Evolutionary conservation across 352 stramenopile genomes (phyloP), one percentile per base, ranked within the genome.

Genomic region (Pythium insidiosum): DNA sequence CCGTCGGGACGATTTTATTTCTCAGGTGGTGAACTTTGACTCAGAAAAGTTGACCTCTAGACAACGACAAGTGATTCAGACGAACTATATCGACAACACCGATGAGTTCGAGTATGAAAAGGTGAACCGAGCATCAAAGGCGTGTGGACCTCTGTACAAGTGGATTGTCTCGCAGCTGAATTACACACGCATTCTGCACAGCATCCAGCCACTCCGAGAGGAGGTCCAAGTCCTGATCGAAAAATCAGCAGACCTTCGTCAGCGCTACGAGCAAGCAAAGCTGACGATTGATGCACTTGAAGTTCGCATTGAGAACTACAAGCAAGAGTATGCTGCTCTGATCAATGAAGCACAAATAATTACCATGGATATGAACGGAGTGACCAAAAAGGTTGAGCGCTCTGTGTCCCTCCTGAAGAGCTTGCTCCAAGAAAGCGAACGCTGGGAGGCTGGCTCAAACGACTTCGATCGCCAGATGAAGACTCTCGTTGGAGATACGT

Each of bases 161-260:
- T 99, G 97, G 97, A 91, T 98, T 35, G 74, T 95, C 24, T 99
- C 92, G 41, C 96, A 99, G 66, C 81, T 99, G 9, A 96, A 95
- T 53, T 99, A 99, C 68, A 97, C 93, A 13, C 83, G 84, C 20
- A 99, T 99, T 53, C 83, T 99, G 48, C 96, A 98, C 64, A 95
- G 90, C 38, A 98, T 99, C 48, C 90, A 99, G 69, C 97, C 97
- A 6, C 66, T 99, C 40, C 83, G 96, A 38, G 87, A 99, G 39
- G 97, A 99, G 69, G 96, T 99, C n/a, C 89, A 96, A 44, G 60
- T 82, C 22, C 68, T 99, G n/a, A 85, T 99, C 38, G 73, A 97
- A 29, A 95, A 96, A 53, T 96, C 93, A 2, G 68, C 87, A 18
- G 77, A 93, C 53, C 66, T 99, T 28, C 89, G 92, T 24, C 65